Evolutionary conservation across 345 rosid species (phyloP), one percentile per base, ranked within the genome.

Genomic region (Balakata baccata): DNA sequence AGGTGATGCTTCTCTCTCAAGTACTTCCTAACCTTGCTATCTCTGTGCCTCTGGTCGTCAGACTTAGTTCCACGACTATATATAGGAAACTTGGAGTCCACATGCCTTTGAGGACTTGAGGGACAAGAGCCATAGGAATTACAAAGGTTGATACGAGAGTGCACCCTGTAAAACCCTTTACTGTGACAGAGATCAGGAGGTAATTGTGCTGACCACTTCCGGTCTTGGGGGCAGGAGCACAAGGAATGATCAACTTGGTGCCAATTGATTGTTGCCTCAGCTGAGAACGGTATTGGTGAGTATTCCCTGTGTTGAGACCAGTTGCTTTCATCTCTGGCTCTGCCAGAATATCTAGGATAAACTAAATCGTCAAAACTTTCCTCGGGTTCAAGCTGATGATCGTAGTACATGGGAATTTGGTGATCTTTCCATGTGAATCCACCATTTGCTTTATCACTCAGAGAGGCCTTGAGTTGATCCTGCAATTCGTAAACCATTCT

Each of bases 401-500:
- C 66, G 60, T 67, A 66, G 77, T 60, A 75, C 25, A 49, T 20
- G 52, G 79, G 74, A 65, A 64, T 37, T 13, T 50, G 62, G 46
- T 76, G 80, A 65, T 84, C 81, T 64, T 66, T 74, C 82, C 83
- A 54, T n/a, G 74, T 6, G 61, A 57, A 68, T n/a, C 84, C 80
- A 72, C 74, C 79, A 34, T 66, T 78, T 10, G 72, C 59, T 56
- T 64, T 76, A 43, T 62, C 80, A 64, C 78, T 78, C 74, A 83
- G 61, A 71, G 80, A 61, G 11, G 86, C 51, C 65, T 74, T 82
- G 57, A 88, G 84, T 73, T 82, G 87, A 74, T 85, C 89, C 78
- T 86, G 88, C 75, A 88, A 82, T 72, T 89, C 94, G 66, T 68
- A 64, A 46, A 85, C 78, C 87, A 88, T 81, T 75, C 77, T 84